Percentiles rank a stretch among this genome's conserved stretches.
Evolutionary conservation across 1,284 basidiomycete genomes (phyloP).

Genomic region (Singerocomus inundabilis): DNA sequence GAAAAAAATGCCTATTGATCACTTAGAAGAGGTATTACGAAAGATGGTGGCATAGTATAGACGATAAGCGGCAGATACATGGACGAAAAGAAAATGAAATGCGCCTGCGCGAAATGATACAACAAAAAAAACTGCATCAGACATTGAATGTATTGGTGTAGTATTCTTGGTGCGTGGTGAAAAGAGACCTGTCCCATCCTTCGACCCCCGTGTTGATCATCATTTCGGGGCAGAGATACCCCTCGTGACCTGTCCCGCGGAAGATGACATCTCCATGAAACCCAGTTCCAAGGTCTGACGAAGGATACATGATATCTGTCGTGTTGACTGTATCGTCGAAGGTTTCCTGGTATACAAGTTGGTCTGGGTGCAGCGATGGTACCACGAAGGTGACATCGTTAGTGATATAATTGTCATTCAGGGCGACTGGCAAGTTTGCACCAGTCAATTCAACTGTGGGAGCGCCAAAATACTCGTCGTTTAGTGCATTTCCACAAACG

Average conservation of each 20-base stretch:
- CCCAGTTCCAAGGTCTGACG: background rate
- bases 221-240: constrained; percentile 16
- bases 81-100: too few species aligned
- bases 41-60: too few species aligned
- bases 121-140: too few species aligned
- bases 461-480: background rate
- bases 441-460: background rate
- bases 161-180: background rate
- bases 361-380: background rate
- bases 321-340: background rate
- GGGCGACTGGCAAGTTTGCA: too few species aligned
- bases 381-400: background rate
- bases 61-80: too few species aligned
- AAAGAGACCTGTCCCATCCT: constrained; percentile 4
- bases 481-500: background rate
- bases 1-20: too few species aligned
- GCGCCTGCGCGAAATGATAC: too few species aligned
- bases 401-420: background rate
- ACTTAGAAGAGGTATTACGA: too few species aligned
- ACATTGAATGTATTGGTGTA: background rate
- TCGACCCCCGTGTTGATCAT: constrained; percentile 10
- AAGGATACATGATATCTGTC: background rate
- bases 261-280: constrained; percentile 5
- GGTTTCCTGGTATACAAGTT: background rate
- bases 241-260: constrained; percentile 4